A percentile compares a stretch with the other conserved stretches of the same genome.
Evolutionary conservation across 345 rosid species (phyloP).

Genomic region (Cochlearia excelsa): DNA sequence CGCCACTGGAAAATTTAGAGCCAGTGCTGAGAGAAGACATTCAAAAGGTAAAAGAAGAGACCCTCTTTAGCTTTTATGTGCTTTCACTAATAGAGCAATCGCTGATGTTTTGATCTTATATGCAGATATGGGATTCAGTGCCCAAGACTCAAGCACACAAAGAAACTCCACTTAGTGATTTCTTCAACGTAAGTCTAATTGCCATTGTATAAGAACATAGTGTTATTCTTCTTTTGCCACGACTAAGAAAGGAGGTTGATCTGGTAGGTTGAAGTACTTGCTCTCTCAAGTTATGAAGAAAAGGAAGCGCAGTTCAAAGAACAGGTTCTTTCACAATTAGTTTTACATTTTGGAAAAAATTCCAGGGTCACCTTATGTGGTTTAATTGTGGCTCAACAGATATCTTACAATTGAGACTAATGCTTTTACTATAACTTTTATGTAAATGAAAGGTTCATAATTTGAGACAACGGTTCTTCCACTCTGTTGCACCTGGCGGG

Average conservation of each 20-base stretch:
- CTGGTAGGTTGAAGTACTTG: constrained; percentile 90
- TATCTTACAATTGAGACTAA: constrained; percentile 10
- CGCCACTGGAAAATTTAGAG: constrained; percentile 90
- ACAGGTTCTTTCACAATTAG: constrained; percentile 56
- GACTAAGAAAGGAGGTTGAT: constrained; percentile 9
- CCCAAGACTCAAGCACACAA: constrained; percentile 91
- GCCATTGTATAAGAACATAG: constrained; percentile 18
- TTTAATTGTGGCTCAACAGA: constrained; percentile 8
- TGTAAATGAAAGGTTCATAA: constrained; percentile 59
- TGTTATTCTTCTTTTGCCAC: constrained; percentile 15
- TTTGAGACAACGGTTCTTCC: constrained; percentile 82
- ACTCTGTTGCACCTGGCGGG: constrained; percentile 96
- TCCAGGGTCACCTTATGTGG: constrained; percentile 14
- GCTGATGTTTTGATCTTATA: constrained; percentile 21
- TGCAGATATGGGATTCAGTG: constrained; percentile 96
- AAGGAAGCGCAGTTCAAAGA: constrained; percentile 93
- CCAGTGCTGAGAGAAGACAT: constrained; percentile 95
- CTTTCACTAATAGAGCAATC: constrained; percentile 13
- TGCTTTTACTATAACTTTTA: constrained; percentile 11
- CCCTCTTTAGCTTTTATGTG: constrained; percentile 22
- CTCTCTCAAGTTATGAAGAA: constrained; percentile 96
- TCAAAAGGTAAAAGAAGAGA: constrained; percentile 62
- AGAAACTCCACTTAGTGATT: constrained; percentile 92
- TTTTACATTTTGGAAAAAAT: constrained; percentile 21
- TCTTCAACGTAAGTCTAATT: constrained; percentile 70